Evolutionary conservation across 768 basidiomycete genomes (phyloP).

Genomic region (Lenzites betulinus): DNA sequence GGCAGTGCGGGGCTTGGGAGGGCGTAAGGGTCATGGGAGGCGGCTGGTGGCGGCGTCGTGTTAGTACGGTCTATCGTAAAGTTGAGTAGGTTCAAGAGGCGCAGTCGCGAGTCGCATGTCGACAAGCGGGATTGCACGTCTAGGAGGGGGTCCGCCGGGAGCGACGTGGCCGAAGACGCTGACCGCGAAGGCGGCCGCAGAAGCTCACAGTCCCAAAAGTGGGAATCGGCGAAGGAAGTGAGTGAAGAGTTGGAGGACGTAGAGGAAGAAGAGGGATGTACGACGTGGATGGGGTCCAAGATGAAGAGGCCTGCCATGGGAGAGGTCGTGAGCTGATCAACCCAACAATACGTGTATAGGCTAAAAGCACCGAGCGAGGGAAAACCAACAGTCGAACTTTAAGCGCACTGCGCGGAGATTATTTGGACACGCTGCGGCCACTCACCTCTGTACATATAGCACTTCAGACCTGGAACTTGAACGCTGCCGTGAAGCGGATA

Average conservation of each 20-base stretch:
- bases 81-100: slow-evolving; percentile 12
- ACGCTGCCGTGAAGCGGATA: neutral
- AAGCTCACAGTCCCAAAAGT: slow-evolving; percentile 13
- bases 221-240: neutral
- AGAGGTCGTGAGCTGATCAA: slow-evolving; percentile 8
- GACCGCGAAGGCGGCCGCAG: slow-evolving; percentile 3
- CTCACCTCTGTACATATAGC: slow-evolving; percentile 3
- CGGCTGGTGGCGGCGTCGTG: slow-evolving; percentile 1
- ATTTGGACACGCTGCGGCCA: neutral
- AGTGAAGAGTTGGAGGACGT: slow-evolving; percentile 3
- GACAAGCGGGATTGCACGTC: neutral
- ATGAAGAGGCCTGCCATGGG: slow-evolving; percentile 12
- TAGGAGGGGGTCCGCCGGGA: neutral
- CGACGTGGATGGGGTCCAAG: slow-evolving; percentile 13
- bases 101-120: slow-evolving; percentile 17
- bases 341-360: slow-evolving; percentile 13
- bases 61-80: slow-evolving; percentile 5
- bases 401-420: slow-evolving; percentile 12
- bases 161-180: slow-evolving; percentile 4
- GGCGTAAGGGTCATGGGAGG: slow-evolving; percentile 2
- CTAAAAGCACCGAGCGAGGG: slow-evolving; percentile 4
- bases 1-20: slow-evolving; percentile 6
- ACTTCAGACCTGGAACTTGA: neutral
- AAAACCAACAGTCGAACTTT: neutral
- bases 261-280: slow-evolving; percentile 12